A percentile compares a stretch with the other conserved stretches of the same genome.
Evolutionary conservation across 768 basidiomycete species (phyloP).

Genomic region (Tulasnella sp.): DNA sequence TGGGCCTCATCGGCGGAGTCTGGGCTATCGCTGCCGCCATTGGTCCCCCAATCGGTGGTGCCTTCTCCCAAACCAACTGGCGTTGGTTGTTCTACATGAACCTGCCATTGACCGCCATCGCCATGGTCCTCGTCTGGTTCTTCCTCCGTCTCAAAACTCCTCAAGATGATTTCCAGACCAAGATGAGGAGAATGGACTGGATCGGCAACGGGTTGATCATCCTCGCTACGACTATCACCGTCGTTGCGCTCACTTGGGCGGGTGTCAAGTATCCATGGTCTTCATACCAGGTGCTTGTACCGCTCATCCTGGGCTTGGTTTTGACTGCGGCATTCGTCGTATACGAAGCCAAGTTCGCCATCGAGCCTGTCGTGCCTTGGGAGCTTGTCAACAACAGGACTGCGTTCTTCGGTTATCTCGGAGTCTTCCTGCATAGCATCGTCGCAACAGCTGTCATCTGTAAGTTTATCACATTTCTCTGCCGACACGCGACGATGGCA

Average conservation of each 20-base stretch:
- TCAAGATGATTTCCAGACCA: not conserved
- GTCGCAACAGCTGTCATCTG: not conserved
- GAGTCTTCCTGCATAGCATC: not conserved
- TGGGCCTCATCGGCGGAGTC: slow-evolving; percentile 28
- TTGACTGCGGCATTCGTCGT: slow-evolving; percentile 35
- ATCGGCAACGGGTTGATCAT: slow-evolving; percentile 39
- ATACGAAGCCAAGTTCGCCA: slow-evolving; percentile 34
- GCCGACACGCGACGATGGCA: not conserved
- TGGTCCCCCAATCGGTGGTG: slow-evolving; percentile 34
- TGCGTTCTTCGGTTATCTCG: slow-evolving; percentile 31
- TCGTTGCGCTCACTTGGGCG: slow-evolving; percentile 43
- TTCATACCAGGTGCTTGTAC: slow-evolving; percentile 35
- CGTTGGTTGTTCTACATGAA: slow-evolving; percentile 37
- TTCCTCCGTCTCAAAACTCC: slow-evolving; percentile 20
- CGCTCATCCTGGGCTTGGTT: slow-evolving; percentile 38
- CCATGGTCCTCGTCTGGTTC: slow-evolving; percentile 16
- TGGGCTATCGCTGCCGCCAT: slow-evolving; percentile 34
- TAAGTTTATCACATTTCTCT: not conserved
- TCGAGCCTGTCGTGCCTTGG: slow-evolving; percentile 25
- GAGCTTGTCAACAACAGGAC: slow-evolving; percentile 35
- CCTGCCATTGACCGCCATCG: slow-evolving; percentile 15
- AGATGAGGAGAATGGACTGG: slow-evolving; percentile 5
- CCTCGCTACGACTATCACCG: slow-evolving; percentile 30
- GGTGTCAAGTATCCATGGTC: slow-evolving; percentile 41
- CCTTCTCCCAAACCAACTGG: slow-evolving; percentile 33